These are phyloP conservation scores for Comarum palustre DNA, from an alignment of 306 rosid genomes.

Conservation along the genomic window DNA sequence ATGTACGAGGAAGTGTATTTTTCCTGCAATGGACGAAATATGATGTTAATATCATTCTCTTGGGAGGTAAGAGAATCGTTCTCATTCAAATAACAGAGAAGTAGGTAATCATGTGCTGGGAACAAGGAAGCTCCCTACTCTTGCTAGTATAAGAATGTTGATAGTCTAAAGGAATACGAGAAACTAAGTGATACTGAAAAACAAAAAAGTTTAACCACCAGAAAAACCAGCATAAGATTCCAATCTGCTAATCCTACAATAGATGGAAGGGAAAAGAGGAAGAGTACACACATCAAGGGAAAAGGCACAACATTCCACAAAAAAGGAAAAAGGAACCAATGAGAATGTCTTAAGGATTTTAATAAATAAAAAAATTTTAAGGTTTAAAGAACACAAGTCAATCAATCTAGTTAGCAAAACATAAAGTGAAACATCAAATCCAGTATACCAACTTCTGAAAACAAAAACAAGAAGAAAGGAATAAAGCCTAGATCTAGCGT, in stretches of 20 bases:
- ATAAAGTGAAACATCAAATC: background rate
- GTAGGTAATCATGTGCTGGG: background rate
- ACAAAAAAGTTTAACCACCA: background rate
- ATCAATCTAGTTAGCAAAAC: background rate
- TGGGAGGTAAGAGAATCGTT: background rate
- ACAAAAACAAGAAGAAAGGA: background rate
- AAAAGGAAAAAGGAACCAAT: background rate
- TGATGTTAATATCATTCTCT: constrained; percentile 10
- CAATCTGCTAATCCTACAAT: constrained; percentile 2
- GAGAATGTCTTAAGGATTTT: background rate
- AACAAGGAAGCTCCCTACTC: background rate
- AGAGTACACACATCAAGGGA: background rate
- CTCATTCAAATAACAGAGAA: background rate
- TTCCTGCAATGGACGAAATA: constrained; percentile 43
- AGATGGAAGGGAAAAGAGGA: background rate
- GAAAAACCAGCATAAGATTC: background rate
- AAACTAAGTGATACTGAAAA: background rate
- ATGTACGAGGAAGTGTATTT: constrained; percentile 51
- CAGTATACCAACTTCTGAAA: background rate
- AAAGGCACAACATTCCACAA: background rate
- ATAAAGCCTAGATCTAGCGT: background rate
- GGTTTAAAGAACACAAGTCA: constrained; percentile 3
- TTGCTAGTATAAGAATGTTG: background rate
- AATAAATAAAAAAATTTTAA: background rate
- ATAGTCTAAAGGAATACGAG: background rate